phyloP scores from a whole-genome alignment of 768 basidiomycete genomes.

The Gautieria morchelliformis region DNA sequence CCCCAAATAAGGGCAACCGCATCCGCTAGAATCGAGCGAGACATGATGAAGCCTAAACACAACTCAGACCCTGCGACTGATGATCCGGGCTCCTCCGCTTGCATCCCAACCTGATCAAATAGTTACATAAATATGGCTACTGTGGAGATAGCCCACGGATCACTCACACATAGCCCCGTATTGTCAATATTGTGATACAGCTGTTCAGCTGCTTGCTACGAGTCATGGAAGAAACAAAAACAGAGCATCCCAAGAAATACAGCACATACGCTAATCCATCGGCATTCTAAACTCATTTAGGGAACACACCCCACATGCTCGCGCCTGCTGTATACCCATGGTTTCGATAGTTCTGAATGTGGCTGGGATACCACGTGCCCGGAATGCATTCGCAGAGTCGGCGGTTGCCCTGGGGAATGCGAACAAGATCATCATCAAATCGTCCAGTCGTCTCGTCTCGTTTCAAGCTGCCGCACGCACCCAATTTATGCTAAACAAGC shows the following conservation, averaged over 20 bases:
- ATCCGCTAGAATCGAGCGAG: conserved; percentile 77
- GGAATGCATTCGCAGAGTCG: conserved; percentile 61
- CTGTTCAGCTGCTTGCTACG: conserved; percentile 51
- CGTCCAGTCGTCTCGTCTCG: conserved; percentile 44
- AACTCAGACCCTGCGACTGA: conserved; percentile 72
- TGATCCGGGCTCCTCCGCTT: conserved; percentile 44
- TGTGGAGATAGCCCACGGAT: conserved; percentile 49
- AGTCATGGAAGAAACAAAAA: not conserved
- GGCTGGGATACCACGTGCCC: conserved; percentile 69
- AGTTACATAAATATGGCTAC: not conserved
- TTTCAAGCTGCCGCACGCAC: conserved; percentile 34
- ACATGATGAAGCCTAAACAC: conserved; percentile 83
- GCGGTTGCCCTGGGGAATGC: conserved; percentile 59
- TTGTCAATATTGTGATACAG: conserved; percentile 62
- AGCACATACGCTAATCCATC: conserved; percentile 39
- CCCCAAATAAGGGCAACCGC: conserved; percentile 82
- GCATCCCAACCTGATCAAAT: conserved; percentile 14
- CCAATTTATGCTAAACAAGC: not conserved
- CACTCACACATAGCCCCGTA: conserved; percentile 72
- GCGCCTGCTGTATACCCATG: conserved; percentile 74
- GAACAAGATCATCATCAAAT: conserved; percentile 67
- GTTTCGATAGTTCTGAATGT: conserved; percentile 70
- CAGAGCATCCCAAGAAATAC: not conserved
- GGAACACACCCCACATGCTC: conserved; percentile 73
- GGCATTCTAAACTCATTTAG: conserved; percentile 81